Evolutionary conservation across 179 eudicot genomes (phyloP).

Genomic region (Amaranthus tricolor): DNA sequence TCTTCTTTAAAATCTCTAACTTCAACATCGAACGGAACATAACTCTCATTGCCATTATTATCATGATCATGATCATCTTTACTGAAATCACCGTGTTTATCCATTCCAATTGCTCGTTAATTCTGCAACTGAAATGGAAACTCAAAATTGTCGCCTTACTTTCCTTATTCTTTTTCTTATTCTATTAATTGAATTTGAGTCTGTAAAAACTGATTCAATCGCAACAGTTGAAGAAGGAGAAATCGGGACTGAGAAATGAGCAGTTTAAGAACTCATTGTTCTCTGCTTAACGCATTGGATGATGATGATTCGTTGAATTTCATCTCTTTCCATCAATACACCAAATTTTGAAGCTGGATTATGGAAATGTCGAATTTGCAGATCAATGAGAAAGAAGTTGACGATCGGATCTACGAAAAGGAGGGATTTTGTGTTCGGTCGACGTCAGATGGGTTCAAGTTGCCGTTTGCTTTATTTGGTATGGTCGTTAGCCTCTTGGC

Average conservation of each 20-base stretch:
- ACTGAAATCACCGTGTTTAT: slow-evolving; percentile 6
- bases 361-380: background rate
- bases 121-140: slow-evolving; percentile 17
- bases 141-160: slow-evolving; percentile 14
- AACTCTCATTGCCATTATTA: slow-evolving; percentile 22
- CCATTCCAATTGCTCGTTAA: slow-evolving; percentile 16
- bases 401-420: slow-evolving; percentile 29
- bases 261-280: background rate
- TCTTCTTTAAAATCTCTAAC: slow-evolving; percentile 20
- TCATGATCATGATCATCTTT: slow-evolving; percentile 13
- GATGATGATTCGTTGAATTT: background rate
- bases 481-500: background rate
- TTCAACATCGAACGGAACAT: slow-evolving; percentile 50
- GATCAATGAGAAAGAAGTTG: slow-evolving; percentile 3
- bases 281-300: background rate
- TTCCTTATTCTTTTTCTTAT: background rate
- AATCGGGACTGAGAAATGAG: slow-evolving; percentile 17
- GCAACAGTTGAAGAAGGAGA: slow-evolving; percentile 28
- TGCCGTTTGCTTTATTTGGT: slow-evolving; percentile 1
- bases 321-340: background rate
- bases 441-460: background rate
- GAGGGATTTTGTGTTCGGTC: slow-evolving; percentile 6
- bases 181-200: background rate
- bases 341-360: background rate
- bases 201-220: slow-evolving; percentile 17